Evolutionary conservation across 2,329 filamentous ascomycete species (phyloP), one percentile per base, ranked within the genome.

Genomic region (Rugonectria rugulosa): DNA sequence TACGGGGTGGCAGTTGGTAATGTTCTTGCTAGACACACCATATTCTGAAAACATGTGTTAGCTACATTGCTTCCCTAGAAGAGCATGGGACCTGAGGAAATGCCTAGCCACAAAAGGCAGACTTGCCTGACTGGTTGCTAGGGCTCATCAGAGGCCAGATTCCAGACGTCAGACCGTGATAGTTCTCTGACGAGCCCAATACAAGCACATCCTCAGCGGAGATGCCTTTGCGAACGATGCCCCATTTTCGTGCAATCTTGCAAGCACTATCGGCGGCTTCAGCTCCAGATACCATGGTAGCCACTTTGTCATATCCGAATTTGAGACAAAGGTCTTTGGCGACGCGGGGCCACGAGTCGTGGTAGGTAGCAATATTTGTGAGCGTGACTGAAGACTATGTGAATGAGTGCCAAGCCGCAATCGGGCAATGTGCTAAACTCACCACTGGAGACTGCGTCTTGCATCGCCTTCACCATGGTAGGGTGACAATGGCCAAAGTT

Each of bases 201-300:
- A 56, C 41, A 4, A 51, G 19, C 4, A 47, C 53, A 2, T 59
- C 46, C 5, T 40, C 24, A 1, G 55, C 23, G 11, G 24, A n/a
- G 31, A 59, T 53, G 2, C 32, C 32, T 19, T 54, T 53, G 17
- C 15, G 20, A 1, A 32, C 21, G 15, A 56, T 37, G 11, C 51
- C 59, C 52, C 56, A n/a, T n/a, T n/a, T n/a, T n/a, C n/a, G n/a
- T n/a, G 59, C 56, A 23, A 61, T 21, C 19, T 61, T 61, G 27
- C 37, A 46, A 6, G 59, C 59, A 6, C 42, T 41, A 21, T 61
- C 59, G 3, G 37, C 53, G 10, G 47, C 59, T 19, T 61, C 59
- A 20, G 59, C 32, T 12, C 59, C 59, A 9, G 56, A 38, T 1
- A 24, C 31, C 56, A 56, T 56, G 15, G 52, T 23, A 5, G 46